Evolutionary conservation across 2,329 filamentous ascomycete species (phyloP).

Genomic region (Arachnomyces sp.): DNA sequence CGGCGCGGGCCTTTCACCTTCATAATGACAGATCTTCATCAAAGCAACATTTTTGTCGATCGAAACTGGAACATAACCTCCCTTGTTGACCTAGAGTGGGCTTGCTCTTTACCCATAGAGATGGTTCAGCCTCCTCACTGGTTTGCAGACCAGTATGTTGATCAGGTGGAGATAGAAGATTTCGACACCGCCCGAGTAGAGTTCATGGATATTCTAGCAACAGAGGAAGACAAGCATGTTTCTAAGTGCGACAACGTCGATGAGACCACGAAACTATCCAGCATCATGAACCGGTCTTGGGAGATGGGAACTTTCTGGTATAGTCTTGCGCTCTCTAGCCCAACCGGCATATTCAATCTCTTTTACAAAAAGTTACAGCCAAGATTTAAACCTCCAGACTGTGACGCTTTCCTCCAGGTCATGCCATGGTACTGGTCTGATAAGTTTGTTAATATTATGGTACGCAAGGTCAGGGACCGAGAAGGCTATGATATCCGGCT

Average conservation of each 20-base stretch:
- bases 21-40: conserved; percentile 34
- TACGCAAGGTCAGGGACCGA: conserved; percentile 15
- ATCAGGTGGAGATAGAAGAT: conserved; percentile 4
- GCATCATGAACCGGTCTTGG: conserved; percentile 13
- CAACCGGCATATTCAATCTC: conserved; percentile 12
- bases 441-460: conserved; percentile 10
- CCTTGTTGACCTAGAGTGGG: conserved; percentile 1
- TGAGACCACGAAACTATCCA: conserved; percentile 4
- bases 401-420: conserved; percentile 11
- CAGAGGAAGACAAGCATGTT: conserved; percentile 13
- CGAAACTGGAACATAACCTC: conserved; percentile 17
- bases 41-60: conserved; percentile 22
- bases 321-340: conserved; percentile 14
- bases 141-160: conserved; percentile 13
- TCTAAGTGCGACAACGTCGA: not conserved
- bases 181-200: conserved; percentile 10
- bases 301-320: conserved; percentile 15
- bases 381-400: conserved; percentile 10
- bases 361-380: conserved; percentile 17
- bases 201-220: no score
- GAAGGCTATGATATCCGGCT: conserved; percentile 14
- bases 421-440: conserved; percentile 15
- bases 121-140: conserved; percentile 20
- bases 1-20: conserved; percentile 28
- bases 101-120: conserved; percentile 18